A percentile compares a stretch with the other conserved stretches of the same genome.
phyloP scores from a whole-genome alignment of 2,329 filamentous ascomycete genomes.

The Cryoendolithus antarcticus region DNA sequence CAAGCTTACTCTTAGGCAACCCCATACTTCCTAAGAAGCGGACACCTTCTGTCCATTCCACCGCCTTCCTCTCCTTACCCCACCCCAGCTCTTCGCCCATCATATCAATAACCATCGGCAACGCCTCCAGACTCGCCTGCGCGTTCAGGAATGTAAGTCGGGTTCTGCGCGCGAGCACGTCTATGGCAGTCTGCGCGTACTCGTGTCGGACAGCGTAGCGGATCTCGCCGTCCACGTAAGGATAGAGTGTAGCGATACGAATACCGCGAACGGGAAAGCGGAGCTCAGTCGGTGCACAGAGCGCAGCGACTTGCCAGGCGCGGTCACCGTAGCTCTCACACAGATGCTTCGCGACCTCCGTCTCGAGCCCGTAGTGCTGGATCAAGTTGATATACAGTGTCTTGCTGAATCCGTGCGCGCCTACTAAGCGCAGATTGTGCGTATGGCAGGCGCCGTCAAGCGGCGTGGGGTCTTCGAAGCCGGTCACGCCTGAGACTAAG shows the following conservation, averaged over 20 bases:
- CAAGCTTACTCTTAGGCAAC: slow-evolving; percentile 43
- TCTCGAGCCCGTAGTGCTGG: slow-evolving; percentile 85
- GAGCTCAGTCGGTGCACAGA: slow-evolving; percentile 63
- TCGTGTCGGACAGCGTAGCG: slow-evolving; percentile 80
- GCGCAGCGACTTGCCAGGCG: slow-evolving; percentile 76
- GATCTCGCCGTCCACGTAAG: slow-evolving; percentile 84
- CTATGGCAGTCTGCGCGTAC: slow-evolving; percentile 81
- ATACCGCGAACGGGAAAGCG: slow-evolving; percentile 75
- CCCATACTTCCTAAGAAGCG: slow-evolving; percentile 50
- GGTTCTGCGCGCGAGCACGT: slow-evolving; percentile 75
- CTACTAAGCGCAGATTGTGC: slow-evolving; percentile 67
- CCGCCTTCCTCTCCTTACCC: slow-evolving; percentile 58
- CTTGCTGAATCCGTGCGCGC: slow-evolving; percentile 78
- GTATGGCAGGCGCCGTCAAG: slow-evolving; percentile 71
- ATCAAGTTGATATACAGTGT: slow-evolving; percentile 91
- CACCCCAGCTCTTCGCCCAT: slow-evolving; percentile 78
- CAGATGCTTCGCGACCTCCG: slow-evolving; percentile 81
- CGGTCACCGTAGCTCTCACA: slow-evolving; percentile 81
- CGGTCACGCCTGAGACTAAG: slow-evolving; percentile 56
- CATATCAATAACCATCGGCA: slow-evolving; percentile 76
- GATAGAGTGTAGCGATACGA: slow-evolving; percentile 69
- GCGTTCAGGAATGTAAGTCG: slow-evolving; percentile 83
- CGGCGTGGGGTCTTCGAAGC: slow-evolving; percentile 57
- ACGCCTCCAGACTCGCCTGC: slow-evolving; percentile 74
- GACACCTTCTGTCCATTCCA: slow-evolving; percentile 66